Conservation (phyloP, 768 basidiomycete genomes). For the Pulveroboletus sp. region DNA sequence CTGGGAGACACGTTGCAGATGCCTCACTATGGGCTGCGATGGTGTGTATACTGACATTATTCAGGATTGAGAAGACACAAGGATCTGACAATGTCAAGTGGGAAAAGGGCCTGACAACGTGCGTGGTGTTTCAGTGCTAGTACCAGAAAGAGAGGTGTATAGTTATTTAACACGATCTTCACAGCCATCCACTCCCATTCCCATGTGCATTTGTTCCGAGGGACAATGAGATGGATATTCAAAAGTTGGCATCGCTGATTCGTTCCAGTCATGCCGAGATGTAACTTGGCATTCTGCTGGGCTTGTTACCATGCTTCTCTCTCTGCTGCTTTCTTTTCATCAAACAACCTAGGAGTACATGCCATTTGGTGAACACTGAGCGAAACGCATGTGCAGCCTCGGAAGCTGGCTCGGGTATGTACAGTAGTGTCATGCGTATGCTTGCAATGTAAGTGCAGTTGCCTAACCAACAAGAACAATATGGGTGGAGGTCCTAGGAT, state of each 20-base stretch:
- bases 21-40: constrained; percentile 23
- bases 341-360: too few relatives aligned
- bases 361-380: too few relatives aligned
- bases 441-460: too few relatives aligned
- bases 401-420: too few relatives aligned
- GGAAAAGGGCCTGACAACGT: constrained; percentile 13
- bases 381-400: too few relatives aligned
- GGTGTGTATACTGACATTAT: constrained; percentile 14
- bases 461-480: too few relatives aligned
- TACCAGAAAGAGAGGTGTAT: too few relatives aligned
- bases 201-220: constrained; percentile 16
- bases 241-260: constrained; percentile 13
- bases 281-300: neutral
- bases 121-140: neutral
- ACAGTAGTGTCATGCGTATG: too few relatives aligned
- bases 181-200: constrained; percentile 17
- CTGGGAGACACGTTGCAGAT: constrained; percentile 23
- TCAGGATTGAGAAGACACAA: constrained; percentile 16
- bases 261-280: neutral
- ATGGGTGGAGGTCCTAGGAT: too few relatives aligned
- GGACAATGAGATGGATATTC: constrained; percentile 12
- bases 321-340: too few relatives aligned
- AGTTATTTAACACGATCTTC: neutral
- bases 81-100: constrained; percentile 18
- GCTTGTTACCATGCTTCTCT: too few relatives aligned